Evolutionary conservation across 2,329 filamentous ascomycete species (phyloP).

Genomic region (Diaporthe sp.): DNA sequence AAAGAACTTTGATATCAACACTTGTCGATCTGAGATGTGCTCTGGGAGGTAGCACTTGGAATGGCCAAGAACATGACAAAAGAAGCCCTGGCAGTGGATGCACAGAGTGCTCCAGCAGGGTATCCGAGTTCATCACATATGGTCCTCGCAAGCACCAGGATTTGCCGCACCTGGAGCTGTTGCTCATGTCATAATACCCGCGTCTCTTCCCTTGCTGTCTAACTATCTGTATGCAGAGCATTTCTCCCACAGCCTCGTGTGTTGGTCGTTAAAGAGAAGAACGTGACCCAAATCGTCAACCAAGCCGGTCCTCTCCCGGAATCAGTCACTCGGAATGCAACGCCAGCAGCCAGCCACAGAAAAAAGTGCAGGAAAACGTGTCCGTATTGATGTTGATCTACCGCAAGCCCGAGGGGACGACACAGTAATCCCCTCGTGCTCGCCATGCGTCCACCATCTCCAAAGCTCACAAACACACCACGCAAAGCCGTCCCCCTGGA

Average conservation of each 20-base stretch:
- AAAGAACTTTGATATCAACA: background rate
- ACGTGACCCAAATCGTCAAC: slow-evolving; percentile 37
- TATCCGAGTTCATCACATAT: background rate
- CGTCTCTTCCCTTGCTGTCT: slow-evolving; percentile 42
- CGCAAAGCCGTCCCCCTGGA: slow-evolving; percentile 1
- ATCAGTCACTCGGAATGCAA: slow-evolving; percentile 41
- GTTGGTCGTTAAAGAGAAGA: slow-evolving; percentile 40
- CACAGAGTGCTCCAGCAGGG: background rate
- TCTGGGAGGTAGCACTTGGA: too few relatives aligned
- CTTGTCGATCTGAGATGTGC: background rate
- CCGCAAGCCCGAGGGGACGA: slow-evolving; percentile 19
- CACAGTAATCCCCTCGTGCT: slow-evolving; percentile 19
- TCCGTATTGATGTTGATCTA: slow-evolving; percentile 34
- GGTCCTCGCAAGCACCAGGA: background rate
- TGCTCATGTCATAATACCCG: slow-evolving; percentile 38
- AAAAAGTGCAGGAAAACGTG: slow-evolving; percentile 34
- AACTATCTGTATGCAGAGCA: slow-evolving; percentile 42
- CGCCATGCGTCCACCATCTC: slow-evolving; percentile 21
- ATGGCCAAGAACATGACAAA: background rate
- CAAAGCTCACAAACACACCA: slow-evolving; percentile 22
- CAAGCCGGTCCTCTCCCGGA: slow-evolving; percentile 31
- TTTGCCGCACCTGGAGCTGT: background rate
- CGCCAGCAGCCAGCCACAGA: slow-evolving; percentile 41
- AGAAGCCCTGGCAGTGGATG: background rate
- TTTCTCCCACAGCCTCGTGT: slow-evolving; percentile 33